phyloP scores from a whole-genome alignment of 176 grass and related monocot genomes.

The Oryza coarctata region DNA sequence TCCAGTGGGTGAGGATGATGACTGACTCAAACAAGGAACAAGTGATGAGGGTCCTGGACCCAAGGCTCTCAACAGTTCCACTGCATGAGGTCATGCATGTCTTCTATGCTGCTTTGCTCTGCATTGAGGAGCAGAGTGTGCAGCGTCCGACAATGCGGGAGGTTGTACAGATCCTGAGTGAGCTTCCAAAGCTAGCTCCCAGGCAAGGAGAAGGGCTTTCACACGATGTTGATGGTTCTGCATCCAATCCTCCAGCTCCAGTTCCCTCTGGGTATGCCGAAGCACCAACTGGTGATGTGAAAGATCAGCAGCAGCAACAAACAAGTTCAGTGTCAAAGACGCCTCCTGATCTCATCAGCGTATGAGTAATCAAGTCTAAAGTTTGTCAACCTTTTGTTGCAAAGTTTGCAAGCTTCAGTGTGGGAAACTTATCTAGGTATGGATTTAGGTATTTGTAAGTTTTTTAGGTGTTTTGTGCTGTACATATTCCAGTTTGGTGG shows the following conservation, averaged over 20 bases:
- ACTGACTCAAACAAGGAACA: constrained; percentile 79
- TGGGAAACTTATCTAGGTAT: constrained; percentile 10
- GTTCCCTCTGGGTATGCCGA: constrained; percentile 19
- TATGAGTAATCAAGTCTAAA: constrained; percentile 37
- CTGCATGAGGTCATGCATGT: constrained; percentile 76
- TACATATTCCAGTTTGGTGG: constrained; percentile 44
- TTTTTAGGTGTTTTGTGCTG: constrained; percentile 31
- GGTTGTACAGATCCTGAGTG: constrained; percentile 85
- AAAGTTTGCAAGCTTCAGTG: not conserved
- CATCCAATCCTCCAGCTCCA: constrained; percentile 25
- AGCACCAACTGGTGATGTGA: constrained; percentile 19
- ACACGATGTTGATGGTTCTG: constrained; percentile 17
- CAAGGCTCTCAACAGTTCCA: constrained; percentile 75
- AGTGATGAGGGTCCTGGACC: constrained; percentile 75
- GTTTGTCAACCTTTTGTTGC: not conserved
- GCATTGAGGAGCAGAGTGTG: constrained; percentile 90
- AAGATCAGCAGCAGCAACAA: constrained; percentile 45
- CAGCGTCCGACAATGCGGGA: constrained; percentile 95
- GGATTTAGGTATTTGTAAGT: constrained; percentile 36
- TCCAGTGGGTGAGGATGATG: constrained; percentile 89
- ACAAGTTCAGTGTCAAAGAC: constrained; percentile 26
- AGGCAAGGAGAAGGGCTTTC: constrained; percentile 52
- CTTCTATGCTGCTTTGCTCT: constrained; percentile 86
- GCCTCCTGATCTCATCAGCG: constrained; percentile 78
- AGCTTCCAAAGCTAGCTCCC: constrained; percentile 51